Percentiles rank a stretch among this genome's conserved stretches.
Conservation (phyloP, 2,329 filamentous ascomycete species). For the Gliomastix tumulicola region DNA sequence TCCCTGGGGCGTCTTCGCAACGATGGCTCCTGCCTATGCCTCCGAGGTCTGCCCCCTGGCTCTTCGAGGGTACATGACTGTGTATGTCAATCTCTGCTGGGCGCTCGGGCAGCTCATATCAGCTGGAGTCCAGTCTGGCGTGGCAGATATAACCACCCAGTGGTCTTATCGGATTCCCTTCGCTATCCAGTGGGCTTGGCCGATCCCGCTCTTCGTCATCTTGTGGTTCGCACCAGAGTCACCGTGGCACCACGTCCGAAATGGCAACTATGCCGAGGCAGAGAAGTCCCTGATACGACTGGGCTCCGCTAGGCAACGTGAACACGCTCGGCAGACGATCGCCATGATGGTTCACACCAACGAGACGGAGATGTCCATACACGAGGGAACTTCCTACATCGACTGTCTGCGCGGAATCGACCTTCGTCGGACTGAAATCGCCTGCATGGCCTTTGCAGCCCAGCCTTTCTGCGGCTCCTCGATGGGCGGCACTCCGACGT, state of each 20-base stretch:
- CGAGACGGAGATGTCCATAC: slow-evolving; percentile 32
- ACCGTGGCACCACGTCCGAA: slow-evolving; percentile 34
- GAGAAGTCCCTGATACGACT: slow-evolving; percentile 28
- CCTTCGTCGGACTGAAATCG: slow-evolving; percentile 37
- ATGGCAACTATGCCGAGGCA: slow-evolving; percentile 22
- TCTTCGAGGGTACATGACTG: slow-evolving; percentile 29
- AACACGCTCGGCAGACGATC: slow-evolving; percentile 22
- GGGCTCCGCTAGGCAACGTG: slow-evolving; percentile 23
- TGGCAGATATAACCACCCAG: slow-evolving; percentile 21
- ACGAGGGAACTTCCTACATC: slow-evolving; percentile 30
- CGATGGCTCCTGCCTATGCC: slow-evolving; percentile 25
- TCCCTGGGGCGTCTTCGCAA: slow-evolving; percentile 22
- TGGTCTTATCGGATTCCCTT: slow-evolving; percentile 35
- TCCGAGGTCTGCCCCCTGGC: slow-evolving; percentile 20
- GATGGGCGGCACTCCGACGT: slow-evolving; percentile 16
- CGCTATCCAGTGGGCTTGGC: slow-evolving; percentile 34
- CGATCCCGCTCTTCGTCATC: slow-evolving; percentile 25
- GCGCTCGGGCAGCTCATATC: slow-evolving; percentile 29
- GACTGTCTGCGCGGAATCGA: slow-evolving; percentile 42
- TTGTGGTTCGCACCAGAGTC: slow-evolving; percentile 31
- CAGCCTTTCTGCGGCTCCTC: slow-evolving; percentile 24
- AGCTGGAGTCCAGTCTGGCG: slow-evolving; percentile 25
- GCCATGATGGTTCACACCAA: slow-evolving; percentile 45
- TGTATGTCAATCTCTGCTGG: slow-evolving; percentile 22
- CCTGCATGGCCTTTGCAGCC: slow-evolving; percentile 32